phyloP scores from a whole-genome alignment of 2,329 filamentous ascomycete species.

The Xylariaceae sp. region DNA sequence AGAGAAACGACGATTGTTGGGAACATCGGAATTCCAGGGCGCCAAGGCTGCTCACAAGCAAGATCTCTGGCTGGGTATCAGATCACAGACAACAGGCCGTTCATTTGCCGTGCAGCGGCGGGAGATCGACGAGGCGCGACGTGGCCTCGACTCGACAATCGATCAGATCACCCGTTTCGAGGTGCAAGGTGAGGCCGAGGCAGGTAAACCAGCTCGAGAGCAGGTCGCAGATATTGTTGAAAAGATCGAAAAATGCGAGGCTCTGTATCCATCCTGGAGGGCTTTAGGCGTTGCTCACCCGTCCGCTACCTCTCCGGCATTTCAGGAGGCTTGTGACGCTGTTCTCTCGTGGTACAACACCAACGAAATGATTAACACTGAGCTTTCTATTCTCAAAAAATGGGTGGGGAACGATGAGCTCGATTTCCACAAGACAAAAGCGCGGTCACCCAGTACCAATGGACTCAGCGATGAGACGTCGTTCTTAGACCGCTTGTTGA shows the following conservation, averaged over 20 bases:
- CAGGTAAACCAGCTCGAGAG: constrained; percentile 77
- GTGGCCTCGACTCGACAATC: constrained; percentile 65
- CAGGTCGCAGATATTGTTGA: constrained; percentile 86
- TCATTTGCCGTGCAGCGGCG: constrained; percentile 79
- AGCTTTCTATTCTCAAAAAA: constrained; percentile 82
- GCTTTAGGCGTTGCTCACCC: constrained; percentile 72
- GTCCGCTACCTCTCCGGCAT: constrained; percentile 68
- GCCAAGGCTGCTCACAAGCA: constrained; percentile 64
- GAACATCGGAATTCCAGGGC: constrained; percentile 56
- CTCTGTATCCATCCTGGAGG: constrained; percentile 74
- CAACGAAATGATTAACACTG: constrained; percentile 90
- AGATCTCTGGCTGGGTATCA: constrained; percentile 82
- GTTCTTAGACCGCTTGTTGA: constrained; percentile 90
- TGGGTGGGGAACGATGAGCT: constrained; percentile 97
- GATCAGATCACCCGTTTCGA: constrained; percentile 90
- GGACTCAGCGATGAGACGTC: constrained; percentile 84
- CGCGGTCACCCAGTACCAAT: constrained; percentile 61
- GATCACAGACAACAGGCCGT: constrained; percentile 77
- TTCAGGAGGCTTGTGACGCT: constrained; percentile 77
- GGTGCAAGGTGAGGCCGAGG: constrained; percentile 89
- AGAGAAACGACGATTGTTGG: constrained; percentile 93
- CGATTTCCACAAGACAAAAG: constrained; percentile 75
- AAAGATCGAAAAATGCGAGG: constrained; percentile 86
- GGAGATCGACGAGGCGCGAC: constrained; percentile 79
- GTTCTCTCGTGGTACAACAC: constrained; percentile 97